These are phyloP conservation scores for Eremomyces bilateralis DNA, from an alignment of 495 filamentous ascomycete species.

Conservation along the genomic window DNA sequence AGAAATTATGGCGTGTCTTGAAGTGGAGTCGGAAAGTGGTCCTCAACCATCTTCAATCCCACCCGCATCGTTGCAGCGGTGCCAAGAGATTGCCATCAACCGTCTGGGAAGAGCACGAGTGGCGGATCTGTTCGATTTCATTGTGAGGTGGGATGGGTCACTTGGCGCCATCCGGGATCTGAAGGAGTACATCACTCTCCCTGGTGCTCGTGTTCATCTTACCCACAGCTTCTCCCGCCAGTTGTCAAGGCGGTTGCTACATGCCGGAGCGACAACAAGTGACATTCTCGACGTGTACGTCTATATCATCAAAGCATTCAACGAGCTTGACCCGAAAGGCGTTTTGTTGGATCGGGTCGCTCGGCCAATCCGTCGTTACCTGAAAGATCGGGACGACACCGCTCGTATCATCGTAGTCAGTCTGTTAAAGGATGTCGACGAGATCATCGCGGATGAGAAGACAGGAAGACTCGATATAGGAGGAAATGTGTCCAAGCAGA, in stretches of 20 bases:
- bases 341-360: conserved; percentile 78
- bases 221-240: conserved; percentile 48
- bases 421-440: conserved; percentile 43
- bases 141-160: conserved; percentile 55
- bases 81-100: conserved; percentile 59
- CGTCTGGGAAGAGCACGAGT: conserved; percentile 62
- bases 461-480: conserved; percentile 11
- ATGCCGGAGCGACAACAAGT: conserved; percentile 72
- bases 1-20: conserved; percentile 10
- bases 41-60: conserved; percentile 3
- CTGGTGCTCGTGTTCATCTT: conserved; percentile 35
- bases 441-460: conserved; percentile 16
- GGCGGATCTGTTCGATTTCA: conserved; percentile 69
- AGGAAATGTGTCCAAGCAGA: conserved; percentile 42
- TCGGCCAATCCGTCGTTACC: conserved; percentile 59
- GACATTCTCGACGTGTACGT: conserved; percentile 84
- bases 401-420: conserved; percentile 71
- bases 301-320: conserved; percentile 73
- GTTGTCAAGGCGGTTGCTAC: conserved; percentile 52
- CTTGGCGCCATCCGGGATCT: conserved; percentile 69
- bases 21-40: background rate
- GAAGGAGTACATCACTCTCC: conserved; percentile 33
- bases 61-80: conserved; percentile 22
- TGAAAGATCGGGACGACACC: conserved; percentile 87
- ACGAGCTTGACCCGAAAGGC: conserved; percentile 72